Conservation (phyloP, 129 eudicot species). For the Flaveria linearis region DNA sequence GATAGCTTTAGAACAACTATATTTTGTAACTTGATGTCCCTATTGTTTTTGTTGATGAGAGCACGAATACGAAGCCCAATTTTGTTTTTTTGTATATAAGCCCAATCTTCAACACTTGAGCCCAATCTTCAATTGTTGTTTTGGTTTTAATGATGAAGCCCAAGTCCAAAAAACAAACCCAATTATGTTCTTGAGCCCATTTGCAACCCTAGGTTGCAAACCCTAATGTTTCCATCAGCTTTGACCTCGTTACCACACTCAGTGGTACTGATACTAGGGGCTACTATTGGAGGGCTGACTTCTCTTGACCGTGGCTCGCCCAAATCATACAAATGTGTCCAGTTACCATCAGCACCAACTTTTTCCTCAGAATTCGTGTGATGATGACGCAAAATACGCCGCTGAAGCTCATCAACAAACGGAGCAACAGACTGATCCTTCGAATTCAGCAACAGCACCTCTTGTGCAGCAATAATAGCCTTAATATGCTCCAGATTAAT, state of each 20-base stretch:
- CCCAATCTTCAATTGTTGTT: too few relatives aligned
- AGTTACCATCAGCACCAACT: slow-evolving; percentile 43
- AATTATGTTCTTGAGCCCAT: too few relatives aligned
- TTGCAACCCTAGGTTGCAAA: too few relatives aligned
- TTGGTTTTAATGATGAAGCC: too few relatives aligned
- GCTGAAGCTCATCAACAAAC: slow-evolving; percentile 72
- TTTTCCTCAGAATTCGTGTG: slow-evolving; percentile 48
- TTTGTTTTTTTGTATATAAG: too few relatives aligned
- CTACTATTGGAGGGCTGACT: slow-evolving; percentile 50
- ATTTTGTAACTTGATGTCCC: too few relatives aligned
- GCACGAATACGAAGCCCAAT: too few relatives aligned
- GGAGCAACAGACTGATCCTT: slow-evolving; percentile 42
- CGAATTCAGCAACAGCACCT: slow-evolving; percentile 29
- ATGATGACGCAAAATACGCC: slow-evolving; percentile 56
- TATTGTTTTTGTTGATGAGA: too few relatives aligned
- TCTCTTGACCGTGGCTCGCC: slow-evolving; percentile 59
- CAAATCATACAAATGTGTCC: slow-evolving; percentile 75
- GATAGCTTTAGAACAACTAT: too few relatives aligned
- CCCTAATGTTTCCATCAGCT: slow-evolving; percentile 59
- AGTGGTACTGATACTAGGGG: slow-evolving; percentile 26
- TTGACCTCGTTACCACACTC: slow-evolving; percentile 46
- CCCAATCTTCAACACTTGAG: too few relatives aligned
- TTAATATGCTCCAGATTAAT: slow-evolving; percentile 11
- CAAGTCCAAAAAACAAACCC: too few relatives aligned
- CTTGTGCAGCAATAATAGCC: slow-evolving; percentile 25